phyloP scores from a whole-genome alignment of 192 early-diverging fungal species.

The Backusella parvicylindrica region DNA sequence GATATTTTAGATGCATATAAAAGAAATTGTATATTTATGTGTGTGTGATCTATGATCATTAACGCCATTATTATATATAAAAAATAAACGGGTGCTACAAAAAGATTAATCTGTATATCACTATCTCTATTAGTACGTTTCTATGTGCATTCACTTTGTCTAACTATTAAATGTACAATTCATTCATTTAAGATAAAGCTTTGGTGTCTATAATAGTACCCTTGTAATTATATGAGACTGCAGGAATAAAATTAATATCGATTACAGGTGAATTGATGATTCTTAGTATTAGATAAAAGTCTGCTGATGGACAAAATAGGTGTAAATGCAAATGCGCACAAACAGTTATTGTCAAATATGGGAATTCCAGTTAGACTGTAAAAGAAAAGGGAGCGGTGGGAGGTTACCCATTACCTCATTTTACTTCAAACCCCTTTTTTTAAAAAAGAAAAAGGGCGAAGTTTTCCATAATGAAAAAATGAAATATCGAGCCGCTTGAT shows the following conservation, averaged over 20 bases:
- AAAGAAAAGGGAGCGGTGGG: not conserved
- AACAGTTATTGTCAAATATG: not conserved
- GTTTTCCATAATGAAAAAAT: not conserved
- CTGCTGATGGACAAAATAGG: not conserved
- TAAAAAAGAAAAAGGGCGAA: not conserved
- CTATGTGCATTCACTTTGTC: too few relatives aligned
- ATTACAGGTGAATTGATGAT: not conserved
- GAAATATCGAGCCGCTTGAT: not conserved
- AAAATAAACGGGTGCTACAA: not conserved
- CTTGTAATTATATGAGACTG: not conserved
- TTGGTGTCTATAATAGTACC: not conserved
- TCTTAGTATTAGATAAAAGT: not conserved
- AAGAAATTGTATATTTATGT: not conserved
- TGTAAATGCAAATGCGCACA: slow-evolving; percentile 2
- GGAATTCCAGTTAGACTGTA: not conserved
- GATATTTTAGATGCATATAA: not conserved
- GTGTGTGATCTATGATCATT: not conserved
- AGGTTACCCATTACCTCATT: not conserved
- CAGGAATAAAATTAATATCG: not conserved
- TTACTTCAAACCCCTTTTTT: not conserved
- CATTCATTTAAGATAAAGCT: not conserved
- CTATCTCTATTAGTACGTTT: not conserved
- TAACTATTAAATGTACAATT: not conserved
- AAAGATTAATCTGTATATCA: not conserved
- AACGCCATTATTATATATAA: not conserved